Base-by-base conservation (phyloP, 176 grass and related monocot species). In the Alloteropsis semialata region DNA sequence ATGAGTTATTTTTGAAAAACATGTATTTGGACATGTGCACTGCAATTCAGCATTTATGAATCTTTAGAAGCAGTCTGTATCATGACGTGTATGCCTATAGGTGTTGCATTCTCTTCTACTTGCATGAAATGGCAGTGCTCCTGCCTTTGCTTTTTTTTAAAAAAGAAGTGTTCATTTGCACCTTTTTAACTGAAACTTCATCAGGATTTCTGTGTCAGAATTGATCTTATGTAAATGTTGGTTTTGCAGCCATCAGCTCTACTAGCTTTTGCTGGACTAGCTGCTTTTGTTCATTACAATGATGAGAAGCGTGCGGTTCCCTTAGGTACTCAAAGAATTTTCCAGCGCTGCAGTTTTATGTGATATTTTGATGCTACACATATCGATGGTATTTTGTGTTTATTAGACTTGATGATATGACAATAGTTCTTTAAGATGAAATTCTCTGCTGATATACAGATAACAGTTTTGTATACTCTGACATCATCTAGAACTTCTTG, bases 221-320 rank as follows among this genome's bases (percentile, higher is more conserved):
- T 9, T 67, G 2, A 72, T 77, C 64, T 77, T 78, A 41, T 78
- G 38, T 76, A 66, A 81, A 76, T 71, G 8, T 87, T 67, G 57
- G 38, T 91, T 76, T 88, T 90, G 79, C 93, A 99, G 96, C 93
- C 95, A 41, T 69, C 89, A 53, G 91, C 85, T 59, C 38, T 94
- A 21, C 78, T 99, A 87, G 77, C 60, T 34, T 78, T 99, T 48
- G 91, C 69, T 80, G 96, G 93, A 69, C 54, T 90, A 74, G 96
- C 56, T 28, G 68, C 89, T 66, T 95, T 61, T 84, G 65, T 92
- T 88, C 93, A 88, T 74, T 96, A 96, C 71, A 99, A 96, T 87
- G 96, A 99, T 77, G 92, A 99, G 77, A 99, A 77, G 75, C 80
- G 91, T 79, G 89, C 73, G n/a, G 92, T 96, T 80, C 46, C 80